These are phyloP conservation scores for Micromonas pusilla DNA, from an alignment of 139 green algal genomes.

Conservation along the genomic window DNA sequence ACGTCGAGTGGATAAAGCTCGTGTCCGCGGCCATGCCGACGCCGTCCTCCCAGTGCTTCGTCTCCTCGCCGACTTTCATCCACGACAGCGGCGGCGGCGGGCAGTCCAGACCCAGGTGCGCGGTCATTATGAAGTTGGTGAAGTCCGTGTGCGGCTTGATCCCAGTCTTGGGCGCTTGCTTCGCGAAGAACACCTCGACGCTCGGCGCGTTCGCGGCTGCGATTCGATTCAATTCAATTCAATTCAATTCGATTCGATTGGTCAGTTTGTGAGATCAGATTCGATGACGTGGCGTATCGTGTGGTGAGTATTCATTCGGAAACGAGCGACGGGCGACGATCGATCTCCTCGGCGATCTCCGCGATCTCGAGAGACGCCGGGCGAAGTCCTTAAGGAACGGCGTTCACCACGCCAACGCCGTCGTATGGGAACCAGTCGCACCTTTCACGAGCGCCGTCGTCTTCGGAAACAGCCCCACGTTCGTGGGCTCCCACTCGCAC, in stretches of 20 bases:
- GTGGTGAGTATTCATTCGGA: too few species aligned
- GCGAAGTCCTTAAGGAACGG: too few species aligned
- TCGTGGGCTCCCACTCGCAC: constrained; percentile 29
- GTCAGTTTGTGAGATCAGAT: neutral
- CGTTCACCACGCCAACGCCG: too few species aligned
- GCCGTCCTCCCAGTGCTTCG: constrained; percentile 37
- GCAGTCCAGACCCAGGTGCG: constrained; percentile 42
- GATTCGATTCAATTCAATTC: neutral
- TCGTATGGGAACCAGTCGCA: too few species aligned
- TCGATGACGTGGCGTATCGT: too few species aligned
- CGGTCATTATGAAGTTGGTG: constrained; percentile 45
- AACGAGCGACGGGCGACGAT: neutral
- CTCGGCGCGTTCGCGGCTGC: constrained; percentile 23
- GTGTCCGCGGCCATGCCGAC: constrained; percentile 38
- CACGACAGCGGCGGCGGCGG: constrained; percentile 34
- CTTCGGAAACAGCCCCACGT: constrained; percentile 40
- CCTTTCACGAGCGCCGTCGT: constrained; percentile 40
- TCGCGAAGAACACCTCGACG: constrained; percentile 45
- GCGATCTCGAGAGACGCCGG: constrained; percentile 48
- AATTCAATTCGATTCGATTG: neutral
- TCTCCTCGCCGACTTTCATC: constrained; percentile 39
- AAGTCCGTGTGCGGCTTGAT: constrained; percentile 43
- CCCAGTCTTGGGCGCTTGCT: constrained; percentile 39
- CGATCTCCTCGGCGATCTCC: constrained; percentile 36
- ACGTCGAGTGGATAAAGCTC: constrained; percentile 44